Base-by-base conservation (phyloP, 1,284 basidiomycete genomes). In the Puccinia sorghi region DNA sequence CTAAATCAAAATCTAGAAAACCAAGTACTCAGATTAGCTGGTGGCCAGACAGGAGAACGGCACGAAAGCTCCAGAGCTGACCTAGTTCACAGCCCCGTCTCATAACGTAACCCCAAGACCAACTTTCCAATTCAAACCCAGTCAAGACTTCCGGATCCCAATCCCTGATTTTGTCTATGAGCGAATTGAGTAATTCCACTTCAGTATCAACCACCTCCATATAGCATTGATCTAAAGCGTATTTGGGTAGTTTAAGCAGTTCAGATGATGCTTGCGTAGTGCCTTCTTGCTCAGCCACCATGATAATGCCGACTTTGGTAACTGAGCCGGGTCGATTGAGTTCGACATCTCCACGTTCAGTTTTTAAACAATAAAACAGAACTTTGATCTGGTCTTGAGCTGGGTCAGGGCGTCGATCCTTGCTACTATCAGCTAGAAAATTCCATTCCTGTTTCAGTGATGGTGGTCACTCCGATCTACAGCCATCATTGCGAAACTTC, bases 81-180 rank as follows among this genome's bases (percentile, higher is more conserved):
- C 72, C 61, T 46, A 69, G 41, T 80, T 85, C 84, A 41, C 83
- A 69, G 0, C 90, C 91, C 64, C 95, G 88, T n/a, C 89, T 88
- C 72, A 88, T 86, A 0, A 97, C 85, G 84, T 94, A 98, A 0
- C 94, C 94, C 96, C 96, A 99, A 1, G 92, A 94, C 0, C 89
- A 87, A 20, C 88, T 88, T 83, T 97, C 93, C 15, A 97, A 88
- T 81, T 99, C 95, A 92, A 93, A 98, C 11, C 96, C 96, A 0
- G 90, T 88, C 1, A 99, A 84, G 59, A 97, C 90, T 84, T 99
- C 96, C 0, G 96, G 96, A 84, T 99, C 94, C 82, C 92, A 86
- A 0, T 90, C 88, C 32, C 90, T 85, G 1, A 97, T 89, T 27
- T 90, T 85, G 82, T 97, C 93, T 41, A 93, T 87, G 9, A 94